phyloP scores from a whole-genome alignment of 768 basidiomycete species.

The Termitomyces sp. region DNA sequence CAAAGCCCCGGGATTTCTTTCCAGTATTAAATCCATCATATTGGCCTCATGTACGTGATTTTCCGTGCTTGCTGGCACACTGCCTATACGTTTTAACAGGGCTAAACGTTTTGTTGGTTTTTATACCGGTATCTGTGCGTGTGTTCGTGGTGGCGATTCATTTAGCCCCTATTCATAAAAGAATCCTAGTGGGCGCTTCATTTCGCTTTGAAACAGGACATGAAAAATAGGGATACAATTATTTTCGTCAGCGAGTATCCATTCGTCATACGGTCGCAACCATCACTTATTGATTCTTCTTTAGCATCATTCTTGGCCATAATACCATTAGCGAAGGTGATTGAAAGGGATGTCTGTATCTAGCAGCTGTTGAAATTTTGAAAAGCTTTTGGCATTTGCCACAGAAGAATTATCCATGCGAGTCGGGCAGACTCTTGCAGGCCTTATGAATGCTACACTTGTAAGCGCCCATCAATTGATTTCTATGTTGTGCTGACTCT shows the following conservation, averaged over 20 bases:
- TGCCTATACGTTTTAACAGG: constrained; percentile 34
- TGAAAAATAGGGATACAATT: constrained; percentile 47
- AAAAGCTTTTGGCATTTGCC: constrained; percentile 73
- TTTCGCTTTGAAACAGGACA: constrained; percentile 43
- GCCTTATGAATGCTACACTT: constrained; percentile 81
- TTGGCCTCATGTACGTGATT: constrained; percentile 50
- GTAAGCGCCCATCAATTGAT: constrained; percentile 31
- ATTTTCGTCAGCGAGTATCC: constrained; percentile 65
- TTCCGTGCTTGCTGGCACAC: background rate
- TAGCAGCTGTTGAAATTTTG: background rate
- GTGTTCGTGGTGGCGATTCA: background rate
- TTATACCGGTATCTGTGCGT: constrained; percentile 67
- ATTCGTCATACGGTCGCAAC: background rate
- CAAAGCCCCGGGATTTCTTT: constrained; percentile 37
- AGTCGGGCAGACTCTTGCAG: constrained; percentile 80
- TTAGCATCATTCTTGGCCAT: constrained; percentile 78
- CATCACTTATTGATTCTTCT: background rate
- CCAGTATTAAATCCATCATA: constrained; percentile 53
- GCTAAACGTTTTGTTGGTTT: constrained; percentile 68
- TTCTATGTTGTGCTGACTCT: background rate
- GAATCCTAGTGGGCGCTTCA: constrained; percentile 66
- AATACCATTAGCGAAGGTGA: constrained; percentile 78
- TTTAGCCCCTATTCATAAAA: background rate
- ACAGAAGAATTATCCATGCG: constrained; percentile 83
- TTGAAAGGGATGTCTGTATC: background rate